These are phyloP conservation scores for Aspergillus phoenicis DNA, from an alignment of 2,329 filamentous ascomycete species.

Conservation along the genomic window DNA sequence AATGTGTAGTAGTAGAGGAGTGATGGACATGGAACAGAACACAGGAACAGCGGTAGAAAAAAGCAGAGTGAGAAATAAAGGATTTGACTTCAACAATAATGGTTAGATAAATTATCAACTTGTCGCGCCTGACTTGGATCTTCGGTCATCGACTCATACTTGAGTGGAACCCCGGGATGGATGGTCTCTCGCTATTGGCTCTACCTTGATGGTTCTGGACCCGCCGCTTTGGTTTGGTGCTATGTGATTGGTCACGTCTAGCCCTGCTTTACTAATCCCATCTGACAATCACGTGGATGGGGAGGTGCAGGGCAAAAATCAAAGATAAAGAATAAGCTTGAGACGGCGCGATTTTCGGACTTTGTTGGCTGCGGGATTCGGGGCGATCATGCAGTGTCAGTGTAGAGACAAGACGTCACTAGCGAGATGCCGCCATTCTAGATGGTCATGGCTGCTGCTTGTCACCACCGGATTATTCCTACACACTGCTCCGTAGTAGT, in stretches of 20 bases:
- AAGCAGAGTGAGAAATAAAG: neutral
- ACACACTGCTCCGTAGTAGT: too few species aligned
- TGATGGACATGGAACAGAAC: too few species aligned
- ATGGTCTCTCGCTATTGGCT: constrained; percentile 7
- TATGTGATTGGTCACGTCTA: constrained; percentile 5
- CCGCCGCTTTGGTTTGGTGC: neutral
- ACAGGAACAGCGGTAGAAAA: too few species aligned
- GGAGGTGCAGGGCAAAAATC: neutral
- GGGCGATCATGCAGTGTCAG: too few species aligned
- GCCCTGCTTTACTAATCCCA: neutral
- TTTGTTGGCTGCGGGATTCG: too few species aligned
- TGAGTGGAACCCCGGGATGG: neutral
- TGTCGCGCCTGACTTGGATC: constrained; percentile 8
- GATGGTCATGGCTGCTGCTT: too few species aligned
- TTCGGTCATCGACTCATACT: constrained; percentile 25
- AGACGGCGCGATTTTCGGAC: too few species aligned
- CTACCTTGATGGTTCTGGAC: neutral
- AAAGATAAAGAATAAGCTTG: too few species aligned
- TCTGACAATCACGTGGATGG: neutral
- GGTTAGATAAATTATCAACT: constrained; percentile 1
- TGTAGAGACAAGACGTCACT: too few species aligned
- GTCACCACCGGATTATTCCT: too few species aligned
- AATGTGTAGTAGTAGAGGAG: neutral
- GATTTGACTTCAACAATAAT: neutral
- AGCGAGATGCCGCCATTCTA: too few species aligned